Evolutionary conservation across 768 basidiomycete species (phyloP).

Genomic region (Trametes punicea): DNA sequence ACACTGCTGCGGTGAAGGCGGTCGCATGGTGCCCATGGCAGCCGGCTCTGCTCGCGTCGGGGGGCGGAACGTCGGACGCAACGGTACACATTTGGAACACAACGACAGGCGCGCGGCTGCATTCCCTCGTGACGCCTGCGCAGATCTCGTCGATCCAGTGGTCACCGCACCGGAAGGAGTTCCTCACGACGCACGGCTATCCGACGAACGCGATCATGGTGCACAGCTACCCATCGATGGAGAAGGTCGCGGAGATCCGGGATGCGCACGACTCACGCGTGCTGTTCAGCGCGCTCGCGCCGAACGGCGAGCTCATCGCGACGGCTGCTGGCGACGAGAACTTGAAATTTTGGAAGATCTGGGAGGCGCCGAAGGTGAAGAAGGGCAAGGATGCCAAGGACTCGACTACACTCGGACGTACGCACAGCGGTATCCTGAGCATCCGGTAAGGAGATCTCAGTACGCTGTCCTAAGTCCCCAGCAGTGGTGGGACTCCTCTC

Average conservation of each 20-base stretch:
- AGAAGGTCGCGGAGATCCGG: slow-evolving; percentile 78
- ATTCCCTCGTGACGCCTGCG: slow-evolving; percentile 80
- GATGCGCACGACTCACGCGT: slow-evolving; percentile 94
- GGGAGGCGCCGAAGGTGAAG: slow-evolving; percentile 60
- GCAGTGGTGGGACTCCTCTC: background rate
- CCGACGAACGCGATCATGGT: slow-evolving; percentile 83
- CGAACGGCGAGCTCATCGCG: slow-evolving; percentile 86
- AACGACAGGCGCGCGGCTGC: slow-evolving; percentile 87
- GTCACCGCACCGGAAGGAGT: slow-evolving; percentile 83
- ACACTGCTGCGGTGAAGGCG: slow-evolving; percentile 56
- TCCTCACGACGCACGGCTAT: slow-evolving; percentile 91
- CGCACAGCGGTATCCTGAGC: slow-evolving; percentile 25
- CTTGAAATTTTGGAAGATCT: slow-evolving; percentile 92
- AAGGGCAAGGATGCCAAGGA: slow-evolving; percentile 46
- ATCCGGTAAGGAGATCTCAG: slow-evolving; percentile 19
- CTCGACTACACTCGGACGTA: slow-evolving; percentile 27
- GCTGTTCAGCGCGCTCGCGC: slow-evolving; percentile 79
- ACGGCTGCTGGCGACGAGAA: slow-evolving; percentile 96
- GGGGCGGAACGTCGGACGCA: slow-evolving; percentile 93
- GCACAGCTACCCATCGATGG: slow-evolving; percentile 82
- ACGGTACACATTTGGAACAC: slow-evolving; percentile 89
- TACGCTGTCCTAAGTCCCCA: background rate
- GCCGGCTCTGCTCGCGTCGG: slow-evolving; percentile 82
- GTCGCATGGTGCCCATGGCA: slow-evolving; percentile 99
- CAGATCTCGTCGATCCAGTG: slow-evolving; percentile 92